Percentiles rank a stretch among this genome's conserved stretches.
phyloP scores from a whole-genome alignment of 352 stramenopile species.

The Phytophthora citrophthora region DNA sequence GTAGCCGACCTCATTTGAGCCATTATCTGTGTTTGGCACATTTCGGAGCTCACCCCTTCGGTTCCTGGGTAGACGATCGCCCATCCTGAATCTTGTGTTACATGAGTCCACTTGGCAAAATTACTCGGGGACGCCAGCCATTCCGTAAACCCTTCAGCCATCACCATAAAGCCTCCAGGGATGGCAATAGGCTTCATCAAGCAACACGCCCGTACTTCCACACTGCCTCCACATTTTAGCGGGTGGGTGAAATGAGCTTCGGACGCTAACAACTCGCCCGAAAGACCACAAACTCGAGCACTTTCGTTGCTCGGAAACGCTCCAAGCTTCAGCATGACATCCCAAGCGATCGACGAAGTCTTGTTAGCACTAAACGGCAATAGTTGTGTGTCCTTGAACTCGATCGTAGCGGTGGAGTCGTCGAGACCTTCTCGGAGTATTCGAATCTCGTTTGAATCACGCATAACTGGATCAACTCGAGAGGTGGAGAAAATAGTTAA shows the following conservation, averaged over 20 bases:
- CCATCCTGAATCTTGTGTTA: background rate
- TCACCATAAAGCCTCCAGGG: background rate
- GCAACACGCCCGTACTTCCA: conserved; percentile 1
- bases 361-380: background rate
- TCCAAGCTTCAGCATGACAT: background rate
- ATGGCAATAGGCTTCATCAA: background rate
- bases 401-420: background rate
- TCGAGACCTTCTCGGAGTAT: no score
- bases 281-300: background rate
- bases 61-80: background rate
- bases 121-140: background rate
- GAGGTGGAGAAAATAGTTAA: no score
- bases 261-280: background rate
- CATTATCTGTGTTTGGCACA: background rate
- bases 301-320: background rate
- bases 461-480: no score
- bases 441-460: no score
- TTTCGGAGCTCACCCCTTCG: background rate
- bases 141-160: background rate
- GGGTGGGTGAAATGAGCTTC: background rate
- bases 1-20: background rate
- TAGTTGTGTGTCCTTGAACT: background rate
- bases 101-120: background rate
- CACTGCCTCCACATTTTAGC: background rate
- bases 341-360: background rate